phyloP scores from a whole-genome alignment of 768 basidiomycete species.

The Kwoniella heveanensis region DNA sequence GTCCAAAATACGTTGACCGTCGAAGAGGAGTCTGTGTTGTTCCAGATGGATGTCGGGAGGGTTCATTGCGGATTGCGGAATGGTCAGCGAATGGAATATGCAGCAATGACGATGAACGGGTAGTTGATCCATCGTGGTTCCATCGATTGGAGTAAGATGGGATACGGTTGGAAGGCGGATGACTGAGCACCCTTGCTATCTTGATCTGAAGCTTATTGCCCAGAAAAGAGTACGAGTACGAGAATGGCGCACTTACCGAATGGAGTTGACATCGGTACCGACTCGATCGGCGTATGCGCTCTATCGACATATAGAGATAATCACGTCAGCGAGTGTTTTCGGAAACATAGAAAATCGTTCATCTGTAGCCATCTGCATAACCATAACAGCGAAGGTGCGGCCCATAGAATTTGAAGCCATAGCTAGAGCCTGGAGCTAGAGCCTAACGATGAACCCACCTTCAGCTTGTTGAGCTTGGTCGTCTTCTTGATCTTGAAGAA shows the following conservation, averaged over 20 bases:
- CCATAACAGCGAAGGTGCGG: no score
- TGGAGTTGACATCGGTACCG: constrained; percentile 81
- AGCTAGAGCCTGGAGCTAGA: no score
- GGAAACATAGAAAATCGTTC: no score
- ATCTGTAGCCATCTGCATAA: no score
- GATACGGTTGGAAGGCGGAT: background rate
- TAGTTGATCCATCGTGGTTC: background rate
- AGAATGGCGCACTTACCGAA: constrained; percentile 66
- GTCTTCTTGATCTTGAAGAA: constrained; percentile 97
- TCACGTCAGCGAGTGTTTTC: constrained; percentile 23
- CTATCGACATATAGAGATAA: constrained; percentile 19
- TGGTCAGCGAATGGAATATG: background rate
- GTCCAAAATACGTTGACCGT: constrained; percentile 79
- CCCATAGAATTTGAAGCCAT: no score
- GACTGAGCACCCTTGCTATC: background rate
- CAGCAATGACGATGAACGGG: no score
- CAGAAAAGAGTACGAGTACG: no score
- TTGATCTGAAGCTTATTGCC: no score
- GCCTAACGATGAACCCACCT: no score
- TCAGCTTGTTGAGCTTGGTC: constrained; percentile 88
- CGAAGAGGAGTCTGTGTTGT: constrained; percentile 78
- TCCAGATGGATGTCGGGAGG: background rate
- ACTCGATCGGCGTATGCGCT: constrained; percentile 87
- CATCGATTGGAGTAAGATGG: background rate
- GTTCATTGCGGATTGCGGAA: background rate